phyloP scores from a whole-genome alignment of 1,284 basidiomycete species.

The Trichosporon sp. region DNA sequence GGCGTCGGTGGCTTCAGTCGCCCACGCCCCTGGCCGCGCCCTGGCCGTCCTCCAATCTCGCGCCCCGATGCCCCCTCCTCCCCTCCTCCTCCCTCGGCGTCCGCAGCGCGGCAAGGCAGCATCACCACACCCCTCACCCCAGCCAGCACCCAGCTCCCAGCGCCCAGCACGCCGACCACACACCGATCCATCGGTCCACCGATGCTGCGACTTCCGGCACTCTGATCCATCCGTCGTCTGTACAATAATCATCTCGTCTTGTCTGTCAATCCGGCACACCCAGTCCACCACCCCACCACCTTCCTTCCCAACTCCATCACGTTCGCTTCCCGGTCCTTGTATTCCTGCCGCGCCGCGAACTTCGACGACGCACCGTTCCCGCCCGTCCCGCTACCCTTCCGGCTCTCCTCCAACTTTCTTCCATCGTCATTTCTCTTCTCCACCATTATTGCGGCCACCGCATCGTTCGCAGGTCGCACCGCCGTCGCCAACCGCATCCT shows the following conservation, averaged over 20 bases:
- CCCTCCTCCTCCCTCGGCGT: neutral
- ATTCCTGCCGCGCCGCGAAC: neutral
- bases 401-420: neutral
- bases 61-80: neutral
- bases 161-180: neutral
- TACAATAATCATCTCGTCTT: neutral
- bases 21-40: neutral
- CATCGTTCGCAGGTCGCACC: neutral
- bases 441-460: neutral
- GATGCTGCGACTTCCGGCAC: neutral
- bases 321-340: neutral
- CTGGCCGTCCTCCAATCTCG: neutral
- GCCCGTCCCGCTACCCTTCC: neutral
- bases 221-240: neutral
- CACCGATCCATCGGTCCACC: neutral
- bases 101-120: neutral
- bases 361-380: neutral
- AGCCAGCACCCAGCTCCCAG: no score
- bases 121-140: neutral
- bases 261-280: neutral
- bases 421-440: neutral
- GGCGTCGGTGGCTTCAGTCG: neutral
- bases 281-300: neutral
- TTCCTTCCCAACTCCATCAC: neutral
- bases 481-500: neutral